These are phyloP conservation scores for Boletus patriciae DNA, from an alignment of 768 basidiomycete genomes.

Conservation along the genomic window DNA sequence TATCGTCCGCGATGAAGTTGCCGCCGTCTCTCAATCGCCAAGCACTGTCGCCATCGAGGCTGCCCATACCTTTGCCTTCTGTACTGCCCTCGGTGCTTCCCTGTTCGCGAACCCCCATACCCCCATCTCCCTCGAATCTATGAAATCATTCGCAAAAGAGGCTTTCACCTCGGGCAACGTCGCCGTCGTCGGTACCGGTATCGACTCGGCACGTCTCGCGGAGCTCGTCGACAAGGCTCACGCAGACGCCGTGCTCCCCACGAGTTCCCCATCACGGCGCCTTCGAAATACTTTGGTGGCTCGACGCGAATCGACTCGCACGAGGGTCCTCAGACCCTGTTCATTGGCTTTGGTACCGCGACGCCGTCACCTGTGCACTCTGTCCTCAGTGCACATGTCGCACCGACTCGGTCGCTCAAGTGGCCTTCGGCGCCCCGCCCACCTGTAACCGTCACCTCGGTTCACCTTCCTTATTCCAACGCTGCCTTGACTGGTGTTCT, in stretches of 20 bases:
- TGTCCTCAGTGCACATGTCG: constrained; percentile 77
- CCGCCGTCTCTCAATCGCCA: constrained; percentile 58
- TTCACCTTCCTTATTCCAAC: constrained; percentile 89
- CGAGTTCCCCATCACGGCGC: constrained; percentile 32
- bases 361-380: constrained; percentile 70
- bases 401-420: constrained; percentile 78
- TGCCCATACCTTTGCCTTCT: constrained; percentile 91
- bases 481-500: constrained; percentile 84
- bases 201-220: constrained; percentile 67
- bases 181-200: constrained; percentile 85
- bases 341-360: constrained; percentile 85
- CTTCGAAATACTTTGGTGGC: constrained; percentile 74
- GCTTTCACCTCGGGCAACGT: constrained; percentile 79
- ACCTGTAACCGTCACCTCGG: constrained; percentile 63
- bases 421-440: constrained; percentile 70
- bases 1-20: constrained; percentile 67
- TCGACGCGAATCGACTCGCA: constrained; percentile 73
- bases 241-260: constrained; percentile 34
- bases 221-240: constrained; percentile 73
- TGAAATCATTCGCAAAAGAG: constrained; percentile 69
- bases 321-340: constrained; percentile 68
- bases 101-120: constrained; percentile 78
- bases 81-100: constrained; percentile 87
- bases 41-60: constrained; percentile 75
- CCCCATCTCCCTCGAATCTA: constrained; percentile 61